Evolutionary conservation across 805 yeast species (phyloP).

Genomic region (Suhomyces pyralidae): DNA sequence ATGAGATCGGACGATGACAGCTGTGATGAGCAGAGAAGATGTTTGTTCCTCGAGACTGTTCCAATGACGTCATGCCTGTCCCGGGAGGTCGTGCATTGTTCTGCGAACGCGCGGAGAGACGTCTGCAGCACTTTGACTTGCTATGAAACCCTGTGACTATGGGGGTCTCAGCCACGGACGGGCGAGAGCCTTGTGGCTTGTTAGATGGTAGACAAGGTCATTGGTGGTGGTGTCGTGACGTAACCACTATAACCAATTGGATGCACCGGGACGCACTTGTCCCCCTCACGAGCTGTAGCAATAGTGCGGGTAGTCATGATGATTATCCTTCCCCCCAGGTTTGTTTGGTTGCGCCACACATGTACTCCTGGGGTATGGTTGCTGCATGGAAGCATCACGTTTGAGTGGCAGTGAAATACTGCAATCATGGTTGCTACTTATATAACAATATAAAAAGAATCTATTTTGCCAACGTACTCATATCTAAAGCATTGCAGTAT

Average conservation of each 20-base stretch:
- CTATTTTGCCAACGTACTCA: background rate
- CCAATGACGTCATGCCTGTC: background rate
- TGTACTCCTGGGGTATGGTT: background rate
- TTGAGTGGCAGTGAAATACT: background rate
- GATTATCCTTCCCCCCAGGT: background rate
- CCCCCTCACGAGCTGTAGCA: background rate
- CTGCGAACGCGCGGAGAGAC: background rate
- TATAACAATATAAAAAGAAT: background rate
- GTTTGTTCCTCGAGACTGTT: background rate
- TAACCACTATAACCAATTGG: background rate
- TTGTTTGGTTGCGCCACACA: background rate
- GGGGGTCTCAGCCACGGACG: background rate
- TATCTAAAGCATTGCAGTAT: background rate
- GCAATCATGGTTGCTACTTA: constrained; percentile 2
- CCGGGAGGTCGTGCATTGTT: background rate
- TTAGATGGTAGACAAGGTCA: background rate
- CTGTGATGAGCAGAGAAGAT: background rate
- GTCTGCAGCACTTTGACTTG: background rate
- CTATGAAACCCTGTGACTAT: background rate
- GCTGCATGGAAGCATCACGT: constrained; percentile 3
- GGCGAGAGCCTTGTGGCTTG: background rate
- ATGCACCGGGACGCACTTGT: background rate
- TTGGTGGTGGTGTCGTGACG: background rate
- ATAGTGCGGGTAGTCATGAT: background rate
- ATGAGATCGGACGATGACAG: background rate